Evolutionary conservation across 148 eudicot genomes (phyloP).

Genomic region (Chenopodium formosanum): DNA sequence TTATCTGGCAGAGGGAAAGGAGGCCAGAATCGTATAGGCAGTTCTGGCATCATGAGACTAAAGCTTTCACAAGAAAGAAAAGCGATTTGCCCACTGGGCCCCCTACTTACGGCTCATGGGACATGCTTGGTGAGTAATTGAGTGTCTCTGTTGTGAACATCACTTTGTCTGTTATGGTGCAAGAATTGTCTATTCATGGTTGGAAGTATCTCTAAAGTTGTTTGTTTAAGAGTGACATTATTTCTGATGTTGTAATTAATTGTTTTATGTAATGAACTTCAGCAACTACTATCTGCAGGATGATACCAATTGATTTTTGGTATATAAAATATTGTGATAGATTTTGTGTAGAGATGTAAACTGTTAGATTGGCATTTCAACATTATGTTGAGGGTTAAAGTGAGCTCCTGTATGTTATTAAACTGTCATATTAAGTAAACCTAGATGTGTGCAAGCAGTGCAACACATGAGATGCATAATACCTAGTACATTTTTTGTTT

Average conservation of each 20-base stretch:
- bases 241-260: neutral
- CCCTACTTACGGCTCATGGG: conserved; percentile 45
- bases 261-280: neutral
- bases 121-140: conserved; percentile 71
- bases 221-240: neutral
- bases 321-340: neutral
- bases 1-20: conserved; percentile 75
- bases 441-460: neutral
- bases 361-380: neutral
- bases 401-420: neutral
- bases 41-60: conserved; percentile 69
- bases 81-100: conserved; percentile 34
- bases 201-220: neutral
- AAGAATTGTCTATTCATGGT: neutral
- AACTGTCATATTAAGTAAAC: neutral
- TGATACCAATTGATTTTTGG: neutral
- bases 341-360: neutral
- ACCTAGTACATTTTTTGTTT: neutral
- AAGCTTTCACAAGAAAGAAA: conserved; percentile 36
- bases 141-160: neutral
- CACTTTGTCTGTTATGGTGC: neutral
- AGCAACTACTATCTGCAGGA: neutral
- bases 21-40: conserved; percentile 67
- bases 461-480: neutral
- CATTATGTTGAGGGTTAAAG: neutral